Base-by-base conservation (phyloP, 2,329 filamentous ascomycete species). In the Talaromyces sp. region DNA sequence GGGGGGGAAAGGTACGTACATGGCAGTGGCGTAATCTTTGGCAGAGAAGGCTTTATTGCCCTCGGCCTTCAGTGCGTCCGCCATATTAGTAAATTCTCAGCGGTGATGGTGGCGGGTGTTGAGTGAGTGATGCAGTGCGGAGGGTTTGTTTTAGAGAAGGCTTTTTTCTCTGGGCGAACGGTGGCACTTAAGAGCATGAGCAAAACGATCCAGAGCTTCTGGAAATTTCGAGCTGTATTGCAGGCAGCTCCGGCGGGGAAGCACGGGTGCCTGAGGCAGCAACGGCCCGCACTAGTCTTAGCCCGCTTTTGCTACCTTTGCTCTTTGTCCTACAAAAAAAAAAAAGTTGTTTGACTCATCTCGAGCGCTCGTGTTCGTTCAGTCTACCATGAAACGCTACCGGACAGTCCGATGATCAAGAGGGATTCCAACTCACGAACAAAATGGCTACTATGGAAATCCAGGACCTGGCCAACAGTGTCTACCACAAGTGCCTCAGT, bases 1-100 rank as follows among this genome's bases (percentile, higher is more conserved):
- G 18, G 67, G 66, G 68, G 68, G 68, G 66, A 69, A 68, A 61
- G 58, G 61, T 65, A 87, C 91, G 79, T 85, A 98, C 94, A 96
- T 87, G 73, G 95, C 95, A 77, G 94, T 92, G 72, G 92, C 85
- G 77, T 96, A 99, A 79, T 98, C 92, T 85, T 98, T 98, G 65
- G 91, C 92, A 68, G 92, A 89, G 79, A 99, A 99, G 79, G 96
- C 93, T 84, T 96, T 96, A 85, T 99, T 99, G 83, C 94, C 95
- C 76, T 95, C 89, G 73, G 93, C 92, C 84, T 99, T 99, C 72
- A 99, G 87, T 86, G 94, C 84, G 78, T 89, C 87, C 67, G 87
- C 86, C 86, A 88, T 89, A 36, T 31, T 53, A 7, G 36, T n/a
- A 50, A 51, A 40, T 16, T 57, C 59, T 31, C 12, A 36, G 4